These are phyloP conservation scores for Mimosa bimucronata DNA, from an alignment of 306 rosid genomes.

Conservation along the genomic window DNA sequence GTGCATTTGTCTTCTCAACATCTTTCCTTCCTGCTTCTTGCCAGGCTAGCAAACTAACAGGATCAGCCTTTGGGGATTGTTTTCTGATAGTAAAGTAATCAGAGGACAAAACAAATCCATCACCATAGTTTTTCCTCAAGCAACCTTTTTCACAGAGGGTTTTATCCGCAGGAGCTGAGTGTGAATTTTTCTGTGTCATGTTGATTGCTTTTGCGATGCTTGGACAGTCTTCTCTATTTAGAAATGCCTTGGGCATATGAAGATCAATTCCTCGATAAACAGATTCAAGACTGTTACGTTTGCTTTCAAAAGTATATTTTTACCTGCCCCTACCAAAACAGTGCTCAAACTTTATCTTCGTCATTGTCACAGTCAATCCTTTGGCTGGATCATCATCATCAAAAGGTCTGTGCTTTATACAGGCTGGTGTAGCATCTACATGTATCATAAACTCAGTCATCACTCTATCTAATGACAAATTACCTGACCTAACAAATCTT, in stretches of 20 bases:
- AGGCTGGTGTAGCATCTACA: constrained; percentile 72
- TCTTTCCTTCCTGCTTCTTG: constrained; percentile 85
- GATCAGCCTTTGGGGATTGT: constrained; percentile 91
- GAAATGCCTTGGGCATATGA: constrained; percentile 67
- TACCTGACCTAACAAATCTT: constrained; percentile 79
- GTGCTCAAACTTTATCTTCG: constrained; percentile 69
- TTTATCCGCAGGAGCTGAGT: constrained; percentile 64
- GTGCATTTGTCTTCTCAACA: constrained; percentile 63
- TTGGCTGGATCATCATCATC: constrained; percentile 93
- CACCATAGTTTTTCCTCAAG: constrained; percentile 66
- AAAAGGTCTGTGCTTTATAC: constrained; percentile 72
- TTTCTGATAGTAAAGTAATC: constrained; percentile 91
- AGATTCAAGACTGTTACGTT: constrained; percentile 74
- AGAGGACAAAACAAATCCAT: constrained; percentile 79
- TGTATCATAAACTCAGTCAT: constrained; percentile 95
- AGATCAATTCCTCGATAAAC: constrained; percentile 90
- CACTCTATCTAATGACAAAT: constrained; percentile 87
- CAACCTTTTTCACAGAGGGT: constrained; percentile 49
- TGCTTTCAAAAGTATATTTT: constrained; percentile 78
- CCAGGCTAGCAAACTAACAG: constrained; percentile 82
- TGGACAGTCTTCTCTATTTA: constrained; percentile 55
- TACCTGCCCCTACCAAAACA: constrained; percentile 78
- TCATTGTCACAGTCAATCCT: constrained; percentile 78
- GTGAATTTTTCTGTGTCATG: constrained; percentile 63
- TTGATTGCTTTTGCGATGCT: constrained; percentile 68